Conservation (phyloP, 2,329 filamentous ascomycete species). For the Trichoderma aggressivum region DNA sequence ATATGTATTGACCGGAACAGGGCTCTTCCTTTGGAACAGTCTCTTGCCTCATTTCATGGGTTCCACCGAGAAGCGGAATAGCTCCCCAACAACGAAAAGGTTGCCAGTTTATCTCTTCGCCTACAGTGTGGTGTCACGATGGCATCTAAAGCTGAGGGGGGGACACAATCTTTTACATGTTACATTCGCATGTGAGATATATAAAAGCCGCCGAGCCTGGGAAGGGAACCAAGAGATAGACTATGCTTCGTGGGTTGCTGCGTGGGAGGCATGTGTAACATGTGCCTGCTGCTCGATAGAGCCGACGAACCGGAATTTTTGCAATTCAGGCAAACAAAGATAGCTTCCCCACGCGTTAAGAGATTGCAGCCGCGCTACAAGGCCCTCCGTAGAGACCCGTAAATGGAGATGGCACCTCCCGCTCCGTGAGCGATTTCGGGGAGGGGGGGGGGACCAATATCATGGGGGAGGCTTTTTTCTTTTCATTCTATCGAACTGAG, state of each 20-base stretch:
- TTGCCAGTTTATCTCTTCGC: neutral
- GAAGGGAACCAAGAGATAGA: neutral
- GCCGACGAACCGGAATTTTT: conserved; percentile 15
- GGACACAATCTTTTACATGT: neutral
- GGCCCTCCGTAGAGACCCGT: neutral
- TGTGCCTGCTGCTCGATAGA: neutral
- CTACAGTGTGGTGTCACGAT: neutral
- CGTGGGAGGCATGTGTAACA: conserved; percentile 10
- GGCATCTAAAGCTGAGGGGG: neutral
- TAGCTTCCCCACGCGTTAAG: conserved; percentile 13
- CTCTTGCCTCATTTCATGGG: neutral
- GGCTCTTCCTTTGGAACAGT: neutral
- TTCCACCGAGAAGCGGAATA: neutral
- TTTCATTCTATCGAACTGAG: neutral
- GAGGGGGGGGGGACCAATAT: neutral
- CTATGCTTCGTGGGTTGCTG: neutral
- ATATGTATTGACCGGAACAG: neutral
- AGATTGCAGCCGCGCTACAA: conserved; percentile 7
- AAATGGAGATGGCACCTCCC: conserved; percentile 3
- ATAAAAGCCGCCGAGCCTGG: neutral
- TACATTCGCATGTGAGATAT: neutral
- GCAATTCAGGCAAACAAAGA: neutral
- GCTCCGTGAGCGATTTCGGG: conserved; percentile 15
- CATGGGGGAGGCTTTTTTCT: conserved; percentile 1
- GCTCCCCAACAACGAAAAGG: neutral